Evolutionary conservation across 1,284 basidiomycete species (phyloP), one percentile per base, ranked within the genome.

Genomic region (Cryptococcus sp.): DNA sequence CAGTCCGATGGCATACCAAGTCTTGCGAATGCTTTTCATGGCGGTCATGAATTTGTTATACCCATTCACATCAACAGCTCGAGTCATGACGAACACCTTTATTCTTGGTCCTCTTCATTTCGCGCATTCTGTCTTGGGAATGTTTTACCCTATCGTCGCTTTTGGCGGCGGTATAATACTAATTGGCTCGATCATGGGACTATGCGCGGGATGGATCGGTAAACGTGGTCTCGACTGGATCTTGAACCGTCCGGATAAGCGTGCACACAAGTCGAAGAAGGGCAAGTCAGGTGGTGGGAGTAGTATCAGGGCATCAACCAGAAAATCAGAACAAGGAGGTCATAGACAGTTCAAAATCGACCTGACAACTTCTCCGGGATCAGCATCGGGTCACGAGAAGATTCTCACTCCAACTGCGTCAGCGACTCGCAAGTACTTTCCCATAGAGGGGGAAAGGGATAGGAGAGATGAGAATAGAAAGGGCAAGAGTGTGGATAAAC

Each of bases 91-190:
- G 32, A 54, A 61, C 41, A 66, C 70, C 0, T 73, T 73, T 52
- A 48, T 75, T 44, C 14, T 63, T 4, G 63, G 55, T 14, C 73
- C 73, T 2, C 58, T 65, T 47, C 46, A 47, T 4, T 42, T 71
- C 5, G 48, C 66, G 11, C 49, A 37, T 5, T 37, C 56, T 14
- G 55, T 71, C 45, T 41, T 72, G 15, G 57, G 57, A n/a, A 58
- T 60, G 0, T 61, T 73, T 37, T 75, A 72, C 56, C 73, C 73
- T 10, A 50, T 72, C 4, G 64, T 65, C 47, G 61, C 73, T 2
- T 72, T 75, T 50, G 64, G 72, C 11, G 73, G 67, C n/a, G 66
- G 66, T 11, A 63, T 73, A 4, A 55, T 73, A 0, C 67, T 65
- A 7, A 59, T 72, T 2, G 73, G 73, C 4, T 63, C 62, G 35